Base-by-base conservation (phyloP, 768 basidiomycete genomes). In the Cyclocybe cylindracea region DNA sequence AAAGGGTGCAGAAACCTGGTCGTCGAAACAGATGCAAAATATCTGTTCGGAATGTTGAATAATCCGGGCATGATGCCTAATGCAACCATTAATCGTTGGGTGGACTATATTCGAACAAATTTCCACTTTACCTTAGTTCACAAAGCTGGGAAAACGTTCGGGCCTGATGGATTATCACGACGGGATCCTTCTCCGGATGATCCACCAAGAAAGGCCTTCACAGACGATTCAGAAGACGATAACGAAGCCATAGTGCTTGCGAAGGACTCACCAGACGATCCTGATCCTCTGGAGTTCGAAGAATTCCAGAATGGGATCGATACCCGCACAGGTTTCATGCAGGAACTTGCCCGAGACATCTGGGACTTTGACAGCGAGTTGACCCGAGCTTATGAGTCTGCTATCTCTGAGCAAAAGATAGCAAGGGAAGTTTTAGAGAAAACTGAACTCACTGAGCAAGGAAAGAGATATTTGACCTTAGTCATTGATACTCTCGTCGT, bases 41-140 rank as follows among this genome's bases (percentile, higher is more conserved):
- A 73, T 31, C 44, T 73, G 6, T 60, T 61, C 18, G 68, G 67
- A 2, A 73, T 72, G 67, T 38, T 70, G n/a, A 56, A 62, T 0
- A 64, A 73, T 42, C 74, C 66, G 0, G 69, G 69, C 11, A 56
- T 71, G 33, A 55, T 64, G 34, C 73, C 70, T 0, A 72, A 67
- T 40, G 63, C 66, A 0, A 61, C 65, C 0, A 67, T 75, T 1
- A 75, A 74, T 48, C 39, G 67, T 2, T 76, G 73, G 74, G 68
- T 74, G 16, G 63, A 61, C 7, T 46, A 62, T 4, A 70, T 75
- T 16, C 16, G 16, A 1, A n/a, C 61, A 0, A 50, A 68, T 34
- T 74, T 70, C 48, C 60, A 68, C 11, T 74, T 76, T 46, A 54
- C 42, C 0, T 39, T 75, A 1, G 46, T 53, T 6, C 72, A 74